Evolutionary conservation across 495 filamentous ascomycete species (phyloP).

Genomic region (Tuber umbilicatum): DNA sequence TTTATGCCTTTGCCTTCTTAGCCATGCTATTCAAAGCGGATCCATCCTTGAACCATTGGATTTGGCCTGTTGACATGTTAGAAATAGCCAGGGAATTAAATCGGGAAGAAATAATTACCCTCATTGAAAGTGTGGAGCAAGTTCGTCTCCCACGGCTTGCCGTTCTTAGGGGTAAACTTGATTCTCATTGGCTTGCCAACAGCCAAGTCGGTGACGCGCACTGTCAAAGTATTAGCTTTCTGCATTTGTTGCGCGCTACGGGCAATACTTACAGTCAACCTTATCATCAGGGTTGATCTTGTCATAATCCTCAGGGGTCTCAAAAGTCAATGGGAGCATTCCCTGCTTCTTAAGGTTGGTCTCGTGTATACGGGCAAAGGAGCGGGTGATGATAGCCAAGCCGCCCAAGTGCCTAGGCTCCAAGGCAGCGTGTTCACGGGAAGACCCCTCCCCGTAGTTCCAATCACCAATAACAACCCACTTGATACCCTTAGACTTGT

Average conservation of each 20-base stretch:
- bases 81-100: neutral
- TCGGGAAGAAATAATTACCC: conserved; percentile 25
- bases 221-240: conserved; percentile 54
- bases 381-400: conserved; percentile 91
- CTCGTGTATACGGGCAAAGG: conserved; percentile 99
- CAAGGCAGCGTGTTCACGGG: conserved; percentile 94
- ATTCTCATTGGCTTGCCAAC: conserved; percentile 94
- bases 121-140: conserved; percentile 96
- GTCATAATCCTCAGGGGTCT: conserved; percentile 93
- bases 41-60: conserved; percentile 97
- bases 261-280: conserved; percentile 39
- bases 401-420: conserved; percentile 97
- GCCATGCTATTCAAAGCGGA: conserved; percentile 98
- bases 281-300: conserved; percentile 90
- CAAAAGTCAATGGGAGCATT: conserved; percentile 96
- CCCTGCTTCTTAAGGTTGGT: conserved; percentile 99
- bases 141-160: conserved; percentile 68
- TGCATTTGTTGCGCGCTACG: neutral
- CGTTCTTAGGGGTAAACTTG: conserved; percentile 80
- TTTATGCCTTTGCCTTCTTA: conserved; percentile 47
- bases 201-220: conserved; percentile 81
- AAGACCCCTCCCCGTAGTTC: conserved; percentile 98
- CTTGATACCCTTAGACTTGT: conserved; percentile 90
- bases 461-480: conserved; percentile 99
- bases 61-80: conserved; percentile 53